Evolutionary conservation across 2,329 filamentous ascomycete species (phyloP).

Genomic region (Biscogniauxia mediterranea): DNA sequence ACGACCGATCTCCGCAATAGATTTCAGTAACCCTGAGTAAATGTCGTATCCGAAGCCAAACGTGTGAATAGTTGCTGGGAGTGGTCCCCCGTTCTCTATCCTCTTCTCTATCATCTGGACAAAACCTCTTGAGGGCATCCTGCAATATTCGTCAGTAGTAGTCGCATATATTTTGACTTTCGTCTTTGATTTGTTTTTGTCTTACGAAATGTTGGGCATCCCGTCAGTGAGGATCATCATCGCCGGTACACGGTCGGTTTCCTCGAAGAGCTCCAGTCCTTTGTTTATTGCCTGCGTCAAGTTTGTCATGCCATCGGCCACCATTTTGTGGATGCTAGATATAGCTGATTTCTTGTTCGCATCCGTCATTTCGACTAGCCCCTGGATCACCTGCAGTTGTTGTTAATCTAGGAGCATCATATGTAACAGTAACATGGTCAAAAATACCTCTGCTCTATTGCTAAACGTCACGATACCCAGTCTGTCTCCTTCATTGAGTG

Average conservation of each 20-base stretch:
- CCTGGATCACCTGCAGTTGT: constrained; percentile 40
- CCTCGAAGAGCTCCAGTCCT: constrained; percentile 48
- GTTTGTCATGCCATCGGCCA: constrained; percentile 44
- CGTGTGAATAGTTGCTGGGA: constrained; percentile 49
- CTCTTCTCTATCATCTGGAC: constrained; percentile 52
- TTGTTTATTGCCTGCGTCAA: constrained; percentile 56
- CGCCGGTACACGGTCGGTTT: constrained; percentile 43
- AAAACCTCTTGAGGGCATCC: constrained; percentile 51
- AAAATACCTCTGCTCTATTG: constrained; percentile 34
- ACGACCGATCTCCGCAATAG: constrained; percentile 55
- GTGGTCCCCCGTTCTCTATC: constrained; percentile 40
- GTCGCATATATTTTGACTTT: neutral
- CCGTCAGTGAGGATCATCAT: constrained; percentile 57
- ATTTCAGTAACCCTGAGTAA: constrained; percentile 54
- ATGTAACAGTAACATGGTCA: neutral
- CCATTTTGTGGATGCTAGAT: constrained; percentile 44
- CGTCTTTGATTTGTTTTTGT: too few species aligned
- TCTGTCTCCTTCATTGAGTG: constrained; percentile 52
- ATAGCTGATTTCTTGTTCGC: constrained; percentile 43
- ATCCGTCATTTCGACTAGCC: constrained; percentile 46
- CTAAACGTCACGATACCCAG: constrained; percentile 58
- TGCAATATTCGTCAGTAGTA: constrained; percentile 17
- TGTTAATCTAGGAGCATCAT: neutral
- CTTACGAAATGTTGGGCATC: constrained; percentile 51
- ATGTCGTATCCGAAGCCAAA: constrained; percentile 54